Evolutionary conservation across 768 basidiomycete genomes (phyloP).

Genomic region (Tephrocybe sp.): DNA sequence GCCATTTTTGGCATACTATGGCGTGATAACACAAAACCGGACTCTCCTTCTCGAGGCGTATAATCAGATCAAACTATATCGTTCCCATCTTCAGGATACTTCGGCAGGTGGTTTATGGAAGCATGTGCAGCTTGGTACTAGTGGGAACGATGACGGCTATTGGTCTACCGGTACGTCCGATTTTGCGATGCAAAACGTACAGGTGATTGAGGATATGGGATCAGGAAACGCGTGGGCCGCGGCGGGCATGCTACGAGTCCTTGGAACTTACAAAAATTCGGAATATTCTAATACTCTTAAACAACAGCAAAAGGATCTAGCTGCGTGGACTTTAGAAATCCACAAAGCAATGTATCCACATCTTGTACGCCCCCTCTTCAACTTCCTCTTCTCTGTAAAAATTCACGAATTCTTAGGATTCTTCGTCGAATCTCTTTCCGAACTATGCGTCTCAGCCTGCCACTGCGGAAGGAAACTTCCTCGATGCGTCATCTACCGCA

Average conservation of each 20-base stretch:
- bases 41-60: conserved; percentile 63
- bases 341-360: conserved; percentile 65
- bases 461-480: conserved; percentile 47
- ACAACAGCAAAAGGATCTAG: conserved; percentile 55
- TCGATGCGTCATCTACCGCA: conserved; percentile 71
- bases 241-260: conserved; percentile 81
- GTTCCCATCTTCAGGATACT: conserved; percentile 56
- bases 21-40: conserved; percentile 53
- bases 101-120: conserved; percentile 61
- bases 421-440: conserved; percentile 46
- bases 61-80: conserved; percentile 70
- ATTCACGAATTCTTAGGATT: conserved; percentile 33
- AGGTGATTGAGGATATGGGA: not conserved
- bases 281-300: conserved; percentile 46
- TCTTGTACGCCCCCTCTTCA: conserved; percentile 43
- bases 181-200: not conserved
- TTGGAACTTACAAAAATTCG: conserved; percentile 69
- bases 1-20: conserved; percentile 86
- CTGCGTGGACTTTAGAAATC: conserved; percentile 68
- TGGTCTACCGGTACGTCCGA: conserved; percentile 80
- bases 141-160: conserved; percentile 58
- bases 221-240: conserved; percentile 89
- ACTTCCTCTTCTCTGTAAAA: not conserved
- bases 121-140: conserved; percentile 63
- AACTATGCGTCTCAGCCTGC: conserved; percentile 66